A percentile compares a stretch with the other conserved stretches of the same genome.
phyloP scores from a whole-genome alignment of 2,329 filamentous ascomycete species.

The Talaromyces sp. region DNA sequence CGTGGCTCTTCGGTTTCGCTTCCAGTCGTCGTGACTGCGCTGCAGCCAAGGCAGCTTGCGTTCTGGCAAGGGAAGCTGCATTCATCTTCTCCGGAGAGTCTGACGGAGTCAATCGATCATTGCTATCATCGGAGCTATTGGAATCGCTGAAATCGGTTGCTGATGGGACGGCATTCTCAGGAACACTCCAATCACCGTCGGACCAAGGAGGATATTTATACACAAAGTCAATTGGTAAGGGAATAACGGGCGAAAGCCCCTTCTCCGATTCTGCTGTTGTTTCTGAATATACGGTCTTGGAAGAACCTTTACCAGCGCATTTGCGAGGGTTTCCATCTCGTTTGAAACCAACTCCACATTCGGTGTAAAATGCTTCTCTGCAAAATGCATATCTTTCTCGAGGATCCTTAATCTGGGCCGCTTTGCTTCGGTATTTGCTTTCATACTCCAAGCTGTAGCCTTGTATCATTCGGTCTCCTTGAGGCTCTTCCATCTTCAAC shows the following conservation, averaged over 20 bases:
- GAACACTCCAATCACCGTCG: slow-evolving; percentile 44
- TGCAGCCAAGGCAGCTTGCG: slow-evolving; percentile 42
- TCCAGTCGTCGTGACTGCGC: slow-evolving; percentile 43
- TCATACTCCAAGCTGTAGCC: slow-evolving; percentile 48
- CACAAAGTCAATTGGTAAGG: slow-evolving; percentile 46
- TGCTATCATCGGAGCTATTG: slow-evolving; percentile 27
- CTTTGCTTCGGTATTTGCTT: slow-evolving; percentile 37
- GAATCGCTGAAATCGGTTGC: slow-evolving; percentile 28
- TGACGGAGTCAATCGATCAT: slow-evolving; percentile 27
- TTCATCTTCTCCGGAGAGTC: slow-evolving; percentile 29
- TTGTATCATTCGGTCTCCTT: slow-evolving; percentile 45
- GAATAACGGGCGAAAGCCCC: slow-evolving; percentile 47
- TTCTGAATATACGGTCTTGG: slow-evolving; percentile 48
- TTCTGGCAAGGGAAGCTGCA: slow-evolving; percentile 28
- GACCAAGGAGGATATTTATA: slow-evolving; percentile 45
- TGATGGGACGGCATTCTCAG: slow-evolving; percentile 24
- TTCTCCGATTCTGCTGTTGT: slow-evolving; percentile 47
- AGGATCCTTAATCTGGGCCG: slow-evolving; percentile 37
- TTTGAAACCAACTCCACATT: slow-evolving; percentile 47
- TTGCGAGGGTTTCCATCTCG: slow-evolving; percentile 43
- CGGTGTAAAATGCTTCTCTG: slow-evolving; percentile 44
- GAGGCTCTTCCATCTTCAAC: slow-evolving; percentile 45
- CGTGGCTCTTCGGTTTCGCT: slow-evolving; percentile 43
- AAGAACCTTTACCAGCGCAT: slow-evolving; percentile 46
- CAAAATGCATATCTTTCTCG: slow-evolving; percentile 41